Evolutionary conservation across 2,329 filamentous ascomycete genomes (phyloP), one percentile per base, ranked within the genome.

Genomic region (Hypoxylon sp.): DNA sequence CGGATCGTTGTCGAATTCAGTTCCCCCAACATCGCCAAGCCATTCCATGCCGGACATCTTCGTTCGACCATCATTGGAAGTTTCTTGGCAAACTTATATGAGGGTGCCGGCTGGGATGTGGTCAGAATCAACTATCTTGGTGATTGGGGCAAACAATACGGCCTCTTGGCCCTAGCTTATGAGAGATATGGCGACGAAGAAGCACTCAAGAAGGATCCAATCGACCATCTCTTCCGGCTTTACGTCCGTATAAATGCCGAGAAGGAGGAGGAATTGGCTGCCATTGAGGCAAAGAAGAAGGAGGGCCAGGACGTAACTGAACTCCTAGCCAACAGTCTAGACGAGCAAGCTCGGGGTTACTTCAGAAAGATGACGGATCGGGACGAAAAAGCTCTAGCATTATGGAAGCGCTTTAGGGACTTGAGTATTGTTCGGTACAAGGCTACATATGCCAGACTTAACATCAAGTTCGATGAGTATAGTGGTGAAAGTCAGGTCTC

Each of bases 11-110:
- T 93, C 67, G 91, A 93, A 73, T 93, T 93, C 79, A 92, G 90
- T 0, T 92, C 89, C 6, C 91, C 91, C 31, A 94, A 94, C 76
- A 92, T 94, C 50, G 92, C 91, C 19, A 92, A 91, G 75, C 90
- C 91, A 22, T 94, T 94, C 80, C 90, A 92, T 76, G 90, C 90
- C 22, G 90, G 90, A 5, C 91, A 94, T 81, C 82, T 94, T 73
- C 86, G 91, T 74, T 92, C 90, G 75, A 94, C 92, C 55, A 92
- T 94, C 71, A 91, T 94, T 63, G 91, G 92, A 47, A 90, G 90
- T 31, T 93, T 92, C 78, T 80, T 94, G 19, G 84, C 89, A 22
- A 93, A 93, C 74, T 77, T 93, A 2, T 92, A 93, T 76, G 84
- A 90, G 74, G 84, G 80, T 17, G 87, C 88, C 55, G 92, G 91